These are phyloP conservation scores for Vigna angularis DNA, from an alignment of 306 rosid species.

Conservation along the genomic window DNA sequence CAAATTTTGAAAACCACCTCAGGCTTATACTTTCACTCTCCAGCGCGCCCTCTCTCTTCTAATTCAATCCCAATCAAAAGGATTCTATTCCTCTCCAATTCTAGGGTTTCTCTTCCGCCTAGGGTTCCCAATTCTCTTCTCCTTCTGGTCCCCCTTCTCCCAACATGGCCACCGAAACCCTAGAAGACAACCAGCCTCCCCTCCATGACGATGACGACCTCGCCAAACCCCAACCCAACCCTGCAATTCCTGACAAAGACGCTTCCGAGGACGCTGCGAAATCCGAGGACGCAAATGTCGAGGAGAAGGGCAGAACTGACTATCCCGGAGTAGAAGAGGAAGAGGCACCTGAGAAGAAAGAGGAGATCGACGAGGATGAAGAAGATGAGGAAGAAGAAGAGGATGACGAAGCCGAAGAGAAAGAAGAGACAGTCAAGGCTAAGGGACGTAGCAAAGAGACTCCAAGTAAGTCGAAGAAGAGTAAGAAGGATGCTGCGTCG, in stretches of 20 bases:
- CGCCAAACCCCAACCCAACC: not conserved
- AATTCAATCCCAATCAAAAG: not conserved
- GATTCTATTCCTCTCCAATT: slow-evolving; percentile 30
- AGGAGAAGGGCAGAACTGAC: slow-evolving; percentile 15
- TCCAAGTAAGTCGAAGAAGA: slow-evolving; percentile 35
- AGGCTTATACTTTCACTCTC: not conserved
- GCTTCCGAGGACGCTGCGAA: not conserved
- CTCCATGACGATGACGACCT: slow-evolving; percentile 35
- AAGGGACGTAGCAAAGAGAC: slow-evolving; percentile 40
- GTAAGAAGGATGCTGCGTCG: not conserved
- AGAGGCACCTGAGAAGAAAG: not conserved
- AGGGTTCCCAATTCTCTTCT: slow-evolving; percentile 43
- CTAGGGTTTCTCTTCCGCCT: slow-evolving; percentile 53
- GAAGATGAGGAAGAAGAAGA: slow-evolving; percentile 8
- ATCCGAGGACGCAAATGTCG: slow-evolving; percentile 35
- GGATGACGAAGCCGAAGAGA: slow-evolving; percentile 28
- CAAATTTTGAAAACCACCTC: slow-evolving; percentile 57
- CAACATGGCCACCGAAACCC: slow-evolving; percentile 77
- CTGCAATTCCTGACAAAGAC: not conserved
- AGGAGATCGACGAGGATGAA: not conserved
- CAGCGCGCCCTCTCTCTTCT: slow-evolving; percentile 53
- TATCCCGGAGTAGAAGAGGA: slow-evolving; percentile 15
- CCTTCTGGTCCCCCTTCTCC: not conserved
- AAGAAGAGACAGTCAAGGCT: slow-evolving; percentile 40
- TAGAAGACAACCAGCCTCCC: slow-evolving; percentile 66